Conservation (phyloP, 108 stramenopile genomes). For the Skeletonema grethae region DNA sequence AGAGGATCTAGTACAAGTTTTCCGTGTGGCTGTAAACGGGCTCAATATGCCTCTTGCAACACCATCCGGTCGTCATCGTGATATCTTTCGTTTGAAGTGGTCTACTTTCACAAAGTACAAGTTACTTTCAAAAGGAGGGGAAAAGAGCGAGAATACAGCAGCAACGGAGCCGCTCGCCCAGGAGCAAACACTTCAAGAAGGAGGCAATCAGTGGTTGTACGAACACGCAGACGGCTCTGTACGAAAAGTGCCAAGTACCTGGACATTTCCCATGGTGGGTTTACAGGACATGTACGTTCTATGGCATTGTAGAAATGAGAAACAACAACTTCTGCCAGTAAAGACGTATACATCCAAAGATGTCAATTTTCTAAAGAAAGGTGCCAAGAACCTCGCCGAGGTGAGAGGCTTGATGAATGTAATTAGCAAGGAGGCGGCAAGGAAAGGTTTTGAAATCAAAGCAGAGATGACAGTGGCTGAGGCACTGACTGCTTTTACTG, state of each 20-base stretch:
- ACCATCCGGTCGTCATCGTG: neutral
- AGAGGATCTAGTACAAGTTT: neutral
- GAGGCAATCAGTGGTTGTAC: conserved; percentile 9
- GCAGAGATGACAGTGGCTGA: neutral
- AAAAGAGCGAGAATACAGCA: neutral
- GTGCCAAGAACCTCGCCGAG: conserved; percentile 4
- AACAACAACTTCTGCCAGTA: conserved; percentile 3
- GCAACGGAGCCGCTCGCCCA: neutral
- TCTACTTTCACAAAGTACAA: neutral
- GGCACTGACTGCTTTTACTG: neutral
- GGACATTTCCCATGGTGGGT: conserved; percentile 11
- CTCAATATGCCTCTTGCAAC: neutral
- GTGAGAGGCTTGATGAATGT: conserved; percentile 3
- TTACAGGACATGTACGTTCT: conserved; percentile 12
- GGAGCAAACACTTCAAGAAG: neutral
- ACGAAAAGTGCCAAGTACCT: conserved; percentile 19
- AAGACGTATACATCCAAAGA: neutral
- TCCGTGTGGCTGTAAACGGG: neutral
- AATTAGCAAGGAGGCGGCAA: neutral
- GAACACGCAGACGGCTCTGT: conserved; percentile 7
- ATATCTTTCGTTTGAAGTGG: conserved; percentile 18
- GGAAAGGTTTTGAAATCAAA: neutral
- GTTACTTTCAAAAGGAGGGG: neutral
- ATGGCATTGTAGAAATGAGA: conserved; percentile 3
- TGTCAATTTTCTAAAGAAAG: neutral